Conservation (phyloP, 1,284 basidiomycete genomes). For the Ustilago cynodontis region DNA sequence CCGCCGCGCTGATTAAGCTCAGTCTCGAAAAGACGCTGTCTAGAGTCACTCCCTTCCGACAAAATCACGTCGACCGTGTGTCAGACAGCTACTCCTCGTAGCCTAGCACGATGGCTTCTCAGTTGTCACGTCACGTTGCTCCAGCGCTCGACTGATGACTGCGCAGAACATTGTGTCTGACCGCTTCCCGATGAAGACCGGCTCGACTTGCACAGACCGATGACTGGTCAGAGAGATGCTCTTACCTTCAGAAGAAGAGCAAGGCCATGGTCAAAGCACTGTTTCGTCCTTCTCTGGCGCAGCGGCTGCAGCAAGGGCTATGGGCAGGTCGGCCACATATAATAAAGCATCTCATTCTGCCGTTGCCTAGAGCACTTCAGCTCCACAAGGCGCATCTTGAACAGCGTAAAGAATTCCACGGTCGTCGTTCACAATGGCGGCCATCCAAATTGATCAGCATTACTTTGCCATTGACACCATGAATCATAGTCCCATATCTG, state of each 20-base stretch:
- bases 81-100: not conserved
- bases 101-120: not conserved
- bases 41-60: not conserved
- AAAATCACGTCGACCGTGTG: not conserved
- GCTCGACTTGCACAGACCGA: not conserved
- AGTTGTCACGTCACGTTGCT: not conserved
- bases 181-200: not conserved
- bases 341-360: not conserved
- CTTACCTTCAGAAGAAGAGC: no score
- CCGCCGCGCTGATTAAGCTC: constrained; percentile 7
- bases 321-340: not conserved
- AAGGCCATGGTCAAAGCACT: no score
- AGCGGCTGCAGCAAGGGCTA: not conserved
- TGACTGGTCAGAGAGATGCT: not conserved
- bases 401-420: not conserved
- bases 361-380: not conserved
- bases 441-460: not conserved
- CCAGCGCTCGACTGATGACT: not conserved
- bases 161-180: not conserved
- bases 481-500: not conserved
- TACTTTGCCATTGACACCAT: not conserved
- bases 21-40: not conserved
- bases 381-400: no score
- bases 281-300: no score
- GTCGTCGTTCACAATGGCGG: not conserved